phyloP scores from a whole-genome alignment of 2,329 filamentous ascomycete genomes.

The Teratosphaeria epicoccoides region DNA sequence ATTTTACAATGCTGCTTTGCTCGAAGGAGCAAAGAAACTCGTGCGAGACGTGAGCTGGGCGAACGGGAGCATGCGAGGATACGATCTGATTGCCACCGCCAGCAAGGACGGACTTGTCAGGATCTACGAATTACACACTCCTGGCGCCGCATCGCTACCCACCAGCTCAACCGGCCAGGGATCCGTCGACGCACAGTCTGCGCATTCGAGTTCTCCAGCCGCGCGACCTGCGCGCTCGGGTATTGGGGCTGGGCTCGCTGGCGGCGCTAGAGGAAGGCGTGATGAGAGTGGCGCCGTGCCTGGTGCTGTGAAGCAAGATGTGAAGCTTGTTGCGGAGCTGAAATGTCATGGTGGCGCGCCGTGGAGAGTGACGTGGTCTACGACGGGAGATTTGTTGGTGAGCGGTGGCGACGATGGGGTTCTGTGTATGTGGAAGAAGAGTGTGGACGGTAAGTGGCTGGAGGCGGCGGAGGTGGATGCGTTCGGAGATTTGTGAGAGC shows the following conservation, averaged over 20 bases:
- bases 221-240: conserved; percentile 34
- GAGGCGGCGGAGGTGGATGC: conserved; percentile 40
- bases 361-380: conserved; percentile 61
- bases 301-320: conserved; percentile 55
- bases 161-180: conserved; percentile 10
- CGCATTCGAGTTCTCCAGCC: not conserved
- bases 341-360: conserved; percentile 59
- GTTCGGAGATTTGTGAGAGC: not conserved
- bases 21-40: conserved; percentile 62
- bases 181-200: not conserved
- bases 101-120: conserved; percentile 85
- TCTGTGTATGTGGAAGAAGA: conserved; percentile 41
- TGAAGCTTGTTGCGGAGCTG: conserved; percentile 55
- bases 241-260: conserved; percentile 44
- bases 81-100: conserved; percentile 81
- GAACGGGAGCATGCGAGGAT: conserved; percentile 78
- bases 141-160: conserved; percentile 39
- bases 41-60: conserved; percentile 83
- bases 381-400: conserved; percentile 56
- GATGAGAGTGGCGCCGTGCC: conserved; percentile 45
- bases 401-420: conserved; percentile 67
- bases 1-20: conserved; percentile 73
- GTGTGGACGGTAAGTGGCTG: conserved; percentile 37
- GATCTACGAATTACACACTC: conserved; percentile 70
- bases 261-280: conserved; percentile 37